phyloP scores from a whole-genome alignment of 2,329 filamentous ascomycete species.

The Ophiosphaerella herpotricha region DNA sequence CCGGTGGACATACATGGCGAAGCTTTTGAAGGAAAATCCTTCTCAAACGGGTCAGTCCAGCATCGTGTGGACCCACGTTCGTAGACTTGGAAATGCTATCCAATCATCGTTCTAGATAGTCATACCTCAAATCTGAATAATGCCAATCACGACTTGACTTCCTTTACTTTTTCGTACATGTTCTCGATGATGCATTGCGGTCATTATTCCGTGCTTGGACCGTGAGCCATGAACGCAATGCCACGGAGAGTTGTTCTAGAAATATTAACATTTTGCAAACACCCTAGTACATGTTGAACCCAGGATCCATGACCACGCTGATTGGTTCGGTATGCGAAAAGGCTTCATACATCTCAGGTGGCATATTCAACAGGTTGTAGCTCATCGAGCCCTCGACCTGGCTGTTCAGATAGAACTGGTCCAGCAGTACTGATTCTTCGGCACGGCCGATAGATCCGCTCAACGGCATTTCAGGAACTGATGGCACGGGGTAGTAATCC shows the following conservation, averaged over 20 bases:
- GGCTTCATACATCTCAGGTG: slow-evolving; percentile 11
- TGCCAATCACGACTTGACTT: no score
- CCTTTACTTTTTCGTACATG: no score
- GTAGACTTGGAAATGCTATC: neutral
- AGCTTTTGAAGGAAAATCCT: neutral
- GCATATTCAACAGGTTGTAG: slow-evolving; percentile 14
- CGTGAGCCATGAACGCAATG: no score
- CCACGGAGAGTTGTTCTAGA: no score
- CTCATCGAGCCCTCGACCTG: slow-evolving; percentile 4
- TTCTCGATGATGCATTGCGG: no score
- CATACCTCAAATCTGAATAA: no score
- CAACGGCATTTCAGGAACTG: neutral
- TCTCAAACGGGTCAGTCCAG: slow-evolving; percentile 1
- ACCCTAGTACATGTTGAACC: slow-evolving; percentile 3
- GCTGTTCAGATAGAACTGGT: slow-evolving; percentile 3
- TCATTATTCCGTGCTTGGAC: no score
- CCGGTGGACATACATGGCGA: neutral
- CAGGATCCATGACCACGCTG: slow-evolving; percentile 13
- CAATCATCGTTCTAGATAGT: no score
- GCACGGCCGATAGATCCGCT: neutral
- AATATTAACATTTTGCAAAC: neutral
- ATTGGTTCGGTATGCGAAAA: slow-evolving; percentile 15
- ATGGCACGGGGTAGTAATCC: neutral
- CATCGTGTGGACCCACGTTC: neutral
- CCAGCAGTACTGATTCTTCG: slow-evolving; percentile 2